phyloP scores from a whole-genome alignment of 2,329 filamentous ascomycete species.

The Aspergillus quadrilineatus region DNA sequence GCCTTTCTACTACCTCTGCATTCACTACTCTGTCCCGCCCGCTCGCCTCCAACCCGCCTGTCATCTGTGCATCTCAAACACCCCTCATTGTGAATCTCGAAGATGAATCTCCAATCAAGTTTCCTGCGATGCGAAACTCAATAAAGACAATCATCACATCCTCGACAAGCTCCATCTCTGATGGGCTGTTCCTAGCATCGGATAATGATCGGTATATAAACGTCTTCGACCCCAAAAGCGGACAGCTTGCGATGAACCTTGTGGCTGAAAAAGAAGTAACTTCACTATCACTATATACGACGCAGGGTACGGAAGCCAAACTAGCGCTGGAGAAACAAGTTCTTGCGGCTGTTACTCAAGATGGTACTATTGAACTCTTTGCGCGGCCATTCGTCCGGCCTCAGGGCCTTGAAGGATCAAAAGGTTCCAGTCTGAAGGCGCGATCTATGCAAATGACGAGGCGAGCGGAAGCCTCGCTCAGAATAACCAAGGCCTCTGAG shows the following conservation, averaged over 20 bases:
- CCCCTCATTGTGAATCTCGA: conserved; percentile 48
- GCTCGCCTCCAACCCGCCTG: conserved; percentile 40
- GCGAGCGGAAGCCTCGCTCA: conserved; percentile 46
- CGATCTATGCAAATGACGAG: conserved; percentile 47
- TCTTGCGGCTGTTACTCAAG: conserved; percentile 48
- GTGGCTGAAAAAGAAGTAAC: conserved; percentile 50
- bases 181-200: conserved; percentile 48
- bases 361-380: conserved; percentile 53
- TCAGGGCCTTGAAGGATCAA: conserved; percentile 25
- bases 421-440: conserved; percentile 44
- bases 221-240: conserved; percentile 46
- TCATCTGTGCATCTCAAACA: conserved; percentile 53
- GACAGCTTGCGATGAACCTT: conserved; percentile 48
- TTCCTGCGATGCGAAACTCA: conserved; percentile 51
- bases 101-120: conserved; percentile 41
- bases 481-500: conserved; percentile 44
- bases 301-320: conserved; percentile 18
- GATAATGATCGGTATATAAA: conserved; percentile 53
- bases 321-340: conserved; percentile 38
- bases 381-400: conserved; percentile 46
- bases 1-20: conserved; percentile 41
- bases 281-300: conserved; percentile 37
- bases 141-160: conserved; percentile 50
- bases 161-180: conserved; percentile 32
- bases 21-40: conserved; percentile 44